Percentiles rank a stretch among this genome's conserved stretches.
phyloP scores from a whole-genome alignment of 139 green algal species.

The Coelastrella sp. region DNA sequence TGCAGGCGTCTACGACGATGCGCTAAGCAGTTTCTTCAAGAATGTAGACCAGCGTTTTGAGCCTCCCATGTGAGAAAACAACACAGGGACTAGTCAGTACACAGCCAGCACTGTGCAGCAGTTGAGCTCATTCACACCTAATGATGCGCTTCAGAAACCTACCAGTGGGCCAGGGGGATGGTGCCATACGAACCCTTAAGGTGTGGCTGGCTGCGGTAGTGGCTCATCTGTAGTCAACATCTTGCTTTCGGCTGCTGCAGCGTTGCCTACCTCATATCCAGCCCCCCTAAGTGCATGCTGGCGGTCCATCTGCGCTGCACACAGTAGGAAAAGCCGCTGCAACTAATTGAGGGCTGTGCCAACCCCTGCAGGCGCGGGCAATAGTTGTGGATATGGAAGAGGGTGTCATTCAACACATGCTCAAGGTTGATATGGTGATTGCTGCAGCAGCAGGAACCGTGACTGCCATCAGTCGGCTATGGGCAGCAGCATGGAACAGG shows the following conservation, averaged over 20 bases:
- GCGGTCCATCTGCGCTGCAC: too few species aligned
- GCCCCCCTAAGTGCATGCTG: neutral
- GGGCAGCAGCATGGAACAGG: too few species aligned
- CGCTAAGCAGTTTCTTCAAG: conserved; percentile 89
- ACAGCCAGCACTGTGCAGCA: neutral
- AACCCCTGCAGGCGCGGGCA: conserved; percentile 67
- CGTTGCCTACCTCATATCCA: neutral
- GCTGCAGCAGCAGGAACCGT: too few species aligned
- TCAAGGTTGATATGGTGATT: conserved; percentile 64
- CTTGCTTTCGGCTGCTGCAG: neutral
- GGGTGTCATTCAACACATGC: conserved; percentile 84
- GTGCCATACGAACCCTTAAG: conserved; percentile 74
- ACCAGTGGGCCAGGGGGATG: conserved; percentile 64
- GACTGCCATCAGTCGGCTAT: too few species aligned
- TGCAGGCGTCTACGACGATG: conserved; percentile 76
- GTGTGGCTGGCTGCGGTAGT: conserved; percentile 5
- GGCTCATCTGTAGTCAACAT: neutral
- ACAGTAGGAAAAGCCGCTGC: too few species aligned
- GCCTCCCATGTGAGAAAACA: conserved; percentile 54
- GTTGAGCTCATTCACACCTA: neutral
- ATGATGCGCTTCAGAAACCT: conserved; percentile 61
- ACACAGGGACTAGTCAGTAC: neutral
- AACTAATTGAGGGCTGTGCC: too few species aligned
- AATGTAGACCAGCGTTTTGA: conserved; percentile 80
- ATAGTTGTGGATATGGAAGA: conserved; percentile 93